Evolutionary conservation across 2,329 filamentous ascomycete species (phyloP).

Genomic region (Magnaporthiopsis rhizophila): DNA sequence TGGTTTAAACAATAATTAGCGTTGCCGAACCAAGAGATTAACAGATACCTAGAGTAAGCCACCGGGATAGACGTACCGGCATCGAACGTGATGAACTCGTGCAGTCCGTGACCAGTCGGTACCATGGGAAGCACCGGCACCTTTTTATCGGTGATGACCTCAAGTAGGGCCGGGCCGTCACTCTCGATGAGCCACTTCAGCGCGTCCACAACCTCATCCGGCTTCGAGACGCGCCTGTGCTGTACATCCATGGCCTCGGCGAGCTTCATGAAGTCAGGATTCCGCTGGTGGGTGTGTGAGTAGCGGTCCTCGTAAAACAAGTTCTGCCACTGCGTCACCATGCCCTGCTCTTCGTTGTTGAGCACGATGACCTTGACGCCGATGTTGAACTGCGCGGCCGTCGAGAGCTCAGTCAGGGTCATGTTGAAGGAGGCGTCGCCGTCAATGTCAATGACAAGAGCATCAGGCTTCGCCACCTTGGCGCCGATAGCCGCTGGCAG

Average conservation of each 20-base stretch:
- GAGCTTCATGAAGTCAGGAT: constrained; percentile 93
- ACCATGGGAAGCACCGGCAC: constrained; percentile 98
- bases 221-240: constrained; percentile 61
- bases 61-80: constrained; percentile 46
- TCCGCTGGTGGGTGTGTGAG: constrained; percentile 85
- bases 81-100: constrained; percentile 91
- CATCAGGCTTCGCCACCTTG: constrained; percentile 71
- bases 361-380: constrained; percentile 89
- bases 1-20: constrained; percentile 9
- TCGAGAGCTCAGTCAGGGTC: constrained; percentile 92
- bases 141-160: constrained; percentile 87
- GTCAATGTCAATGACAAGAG: constrained; percentile 90
- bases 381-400: constrained; percentile 91
- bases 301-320: constrained; percentile 95
- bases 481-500: constrained; percentile 91
- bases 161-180: constrained; percentile 86
- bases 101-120: constrained; percentile 73
- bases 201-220: constrained; percentile 67
- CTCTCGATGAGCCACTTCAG: constrained; percentile 83
- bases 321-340: constrained; percentile 98
- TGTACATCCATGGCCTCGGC: constrained; percentile 86
- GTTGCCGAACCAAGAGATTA: no score
- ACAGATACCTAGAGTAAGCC: not conserved
- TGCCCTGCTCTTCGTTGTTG: constrained; percentile 97
- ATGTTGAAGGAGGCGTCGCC: constrained; percentile 99